These are phyloP conservation scores for Syncephalis plumigaleata DNA, from an alignment of 371 early-diverging fungal species.

Conservation along the genomic window DNA sequence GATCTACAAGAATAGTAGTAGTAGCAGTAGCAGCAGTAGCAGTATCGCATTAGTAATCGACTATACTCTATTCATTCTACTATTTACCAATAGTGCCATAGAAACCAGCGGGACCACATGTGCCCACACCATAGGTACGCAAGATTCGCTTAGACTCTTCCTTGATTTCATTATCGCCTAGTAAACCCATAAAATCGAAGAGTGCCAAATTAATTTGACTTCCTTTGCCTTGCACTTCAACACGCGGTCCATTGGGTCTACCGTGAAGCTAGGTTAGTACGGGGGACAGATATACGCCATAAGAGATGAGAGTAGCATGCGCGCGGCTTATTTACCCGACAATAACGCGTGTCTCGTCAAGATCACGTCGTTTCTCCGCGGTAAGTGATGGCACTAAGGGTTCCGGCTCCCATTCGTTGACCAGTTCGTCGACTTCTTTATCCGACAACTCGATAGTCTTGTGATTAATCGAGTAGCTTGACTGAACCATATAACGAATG, in stretches of 20 bases:
- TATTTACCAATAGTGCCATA: constrained; percentile 84
- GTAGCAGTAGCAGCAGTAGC: too few species aligned
- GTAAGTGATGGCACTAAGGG: constrained; percentile 71
- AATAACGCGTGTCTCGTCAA: constrained; percentile 64
- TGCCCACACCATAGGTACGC: constrained; percentile 95
- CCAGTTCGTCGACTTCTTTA: constrained; percentile 87
- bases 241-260: too few species aligned
- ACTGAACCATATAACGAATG: constrained; percentile 71
- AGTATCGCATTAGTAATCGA: too few species aligned
- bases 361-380: constrained; percentile 48
- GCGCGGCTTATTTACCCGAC: constrained; percentile 25
- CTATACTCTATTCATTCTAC: too few species aligned
- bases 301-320: too few species aligned
- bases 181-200: constrained; percentile 74
- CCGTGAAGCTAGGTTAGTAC: too few species aligned
- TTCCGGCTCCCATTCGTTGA: constrained; percentile 94
- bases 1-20: too few species aligned
- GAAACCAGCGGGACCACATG: constrained; percentile 99
- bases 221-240: constrained; percentile 27
- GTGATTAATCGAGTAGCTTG: constrained; percentile 69
- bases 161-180: constrained; percentile 55
- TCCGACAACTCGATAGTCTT: constrained; percentile 68
- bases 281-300: too few species aligned
- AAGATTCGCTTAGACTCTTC: constrained; percentile 75
- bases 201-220: constrained; percentile 56